Evolutionary conservation across 148 eudicot species (phyloP), one percentile per base, ranked within the genome.

Genomic region (Persicaria maculosa): DNA sequence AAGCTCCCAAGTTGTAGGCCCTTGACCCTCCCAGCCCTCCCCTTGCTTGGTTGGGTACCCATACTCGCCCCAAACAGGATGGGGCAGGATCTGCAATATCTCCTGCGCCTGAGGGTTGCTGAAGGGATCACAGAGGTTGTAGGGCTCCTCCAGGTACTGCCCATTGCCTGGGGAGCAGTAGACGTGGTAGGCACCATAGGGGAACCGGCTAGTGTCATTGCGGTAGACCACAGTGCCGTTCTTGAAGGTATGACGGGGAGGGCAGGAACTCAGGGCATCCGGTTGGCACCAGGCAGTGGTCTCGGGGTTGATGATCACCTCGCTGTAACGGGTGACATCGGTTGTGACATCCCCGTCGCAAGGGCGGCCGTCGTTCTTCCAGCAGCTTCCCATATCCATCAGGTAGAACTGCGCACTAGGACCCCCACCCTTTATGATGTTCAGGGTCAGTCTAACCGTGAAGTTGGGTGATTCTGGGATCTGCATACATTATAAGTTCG

Each of bases 51-150:
- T 81, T 9, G 93, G 93, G 52, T 88, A 90, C 11, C 94, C 91
- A 48, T 86, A 88, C 8, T 86, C 88, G 0, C 86, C 91, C 95
- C 90, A 88, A 54, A 86, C 88, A 4, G 90, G 87, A 31, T 88
- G 87, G 0, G 92, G 91, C 78, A 86, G 7, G 69, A 86, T 79
- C 75, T 90, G 91, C 76, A 90, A 1, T 3, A 88, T 86, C 48
- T 90, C 95, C 59, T 90, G 92, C 12, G 95, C 68, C 75, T 85
- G 87, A 1, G 92, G 92, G 78, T 88, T 88, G 20, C 90, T 86
- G 57, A 52, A 84, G 0, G 86, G 77, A 45, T 88, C 90, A 72
- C 90, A 84, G 20, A 11, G 45, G 22, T 9, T 47, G 20, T 44
- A 15, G 7, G 81, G 85, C 1, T 19, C 68, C 76, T 84, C 88